Percentiles rank a stretch among this genome's conserved stretches.
Conservation (phyloP, 2,329 filamentous ascomycete species). For the Stagonosporopsis chrysanthemi region DNA sequence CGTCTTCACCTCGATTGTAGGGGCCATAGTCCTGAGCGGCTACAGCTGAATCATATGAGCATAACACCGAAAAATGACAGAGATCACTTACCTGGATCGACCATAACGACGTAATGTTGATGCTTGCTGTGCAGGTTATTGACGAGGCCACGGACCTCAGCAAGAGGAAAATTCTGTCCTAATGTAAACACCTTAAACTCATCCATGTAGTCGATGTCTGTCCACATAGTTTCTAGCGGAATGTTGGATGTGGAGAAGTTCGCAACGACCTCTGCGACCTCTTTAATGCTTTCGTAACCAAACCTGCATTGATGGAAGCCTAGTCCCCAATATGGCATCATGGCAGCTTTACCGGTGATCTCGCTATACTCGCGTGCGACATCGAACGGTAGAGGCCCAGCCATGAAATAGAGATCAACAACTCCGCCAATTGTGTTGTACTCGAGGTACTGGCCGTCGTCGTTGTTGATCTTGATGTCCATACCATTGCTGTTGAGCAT, state of each 20-base stretch:
- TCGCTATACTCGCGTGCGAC: conserved; percentile 59
- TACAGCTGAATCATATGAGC: conserved; percentile 62
- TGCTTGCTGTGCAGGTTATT: conserved; percentile 69
- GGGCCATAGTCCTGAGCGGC: conserved; percentile 57
- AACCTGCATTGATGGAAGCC: conserved; percentile 61
- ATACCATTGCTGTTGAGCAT: conserved; percentile 58
- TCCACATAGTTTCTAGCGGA: conserved; percentile 76
- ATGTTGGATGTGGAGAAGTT: conserved; percentile 71
- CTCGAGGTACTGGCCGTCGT: conserved; percentile 72
- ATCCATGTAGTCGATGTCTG: conserved; percentile 74
- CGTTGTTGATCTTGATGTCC: conserved; percentile 77
- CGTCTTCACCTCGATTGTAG: conserved; percentile 68
- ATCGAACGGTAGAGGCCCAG: conserved; percentile 56
- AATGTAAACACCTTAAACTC: conserved; percentile 67
- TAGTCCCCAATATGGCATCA: conserved; percentile 61
- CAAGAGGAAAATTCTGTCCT: conserved; percentile 68
- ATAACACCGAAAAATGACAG: no score
- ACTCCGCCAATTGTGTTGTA: conserved; percentile 82
- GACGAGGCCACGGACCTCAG: conserved; percentile 68
- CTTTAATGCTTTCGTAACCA: conserved; percentile 63
- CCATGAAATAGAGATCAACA: conserved; percentile 67
- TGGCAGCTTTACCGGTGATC: conserved; percentile 54
- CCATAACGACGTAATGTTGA: conserved; percentile 80
- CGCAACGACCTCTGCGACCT: conserved; percentile 69
- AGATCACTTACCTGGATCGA: conserved; percentile 63